phyloP scores from a whole-genome alignment of 768 basidiomycete genomes.

The Panaeolus cyanescens region DNA sequence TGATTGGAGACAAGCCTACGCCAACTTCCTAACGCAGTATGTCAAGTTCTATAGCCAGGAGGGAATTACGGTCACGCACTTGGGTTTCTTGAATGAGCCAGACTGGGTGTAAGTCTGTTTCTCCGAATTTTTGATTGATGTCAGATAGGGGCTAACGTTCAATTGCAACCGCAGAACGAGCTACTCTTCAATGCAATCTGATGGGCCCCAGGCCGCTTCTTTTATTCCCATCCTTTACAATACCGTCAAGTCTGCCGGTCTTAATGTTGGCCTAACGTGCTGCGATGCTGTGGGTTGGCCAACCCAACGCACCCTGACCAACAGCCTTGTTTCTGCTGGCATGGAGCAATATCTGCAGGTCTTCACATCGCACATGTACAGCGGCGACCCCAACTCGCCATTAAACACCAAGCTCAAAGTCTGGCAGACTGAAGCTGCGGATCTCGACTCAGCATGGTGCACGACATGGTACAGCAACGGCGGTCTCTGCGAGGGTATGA shows the following conservation, averaged over 20 bases:
- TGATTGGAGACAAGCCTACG: constrained; percentile 15
- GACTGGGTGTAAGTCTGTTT: constrained; percentile 9
- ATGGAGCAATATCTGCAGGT: background rate
- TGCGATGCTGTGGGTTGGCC: constrained; percentile 4
- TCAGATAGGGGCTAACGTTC: background rate
- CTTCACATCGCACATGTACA: constrained; percentile 16
- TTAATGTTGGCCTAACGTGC: background rate
- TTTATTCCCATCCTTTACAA: constrained; percentile 16
- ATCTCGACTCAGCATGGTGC: constrained; percentile 17
- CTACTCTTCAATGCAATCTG: constrained; percentile 17
- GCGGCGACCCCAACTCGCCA: constrained; percentile 15
- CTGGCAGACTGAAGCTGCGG: constrained; percentile 17
- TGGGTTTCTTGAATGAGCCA: constrained; percentile 1
- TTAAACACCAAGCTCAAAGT: constrained; percentile 14
- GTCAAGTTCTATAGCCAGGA: constrained; percentile 1
- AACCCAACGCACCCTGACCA: constrained; percentile 3
- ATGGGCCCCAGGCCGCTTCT: constrained; percentile 14
- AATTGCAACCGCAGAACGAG: constrained; percentile 2
- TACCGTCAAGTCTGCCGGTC: background rate
- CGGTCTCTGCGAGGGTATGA: constrained; percentile 14
- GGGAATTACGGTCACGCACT: background rate
- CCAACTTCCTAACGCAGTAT: constrained; percentile 3
- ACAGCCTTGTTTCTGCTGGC: background rate
- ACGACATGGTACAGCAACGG: constrained; percentile 18
- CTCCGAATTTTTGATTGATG: background rate